Evolutionary conservation across 768 basidiomycete genomes (phyloP), one percentile per base, ranked within the genome.

Genomic region (Tephrocybe rancida): DNA sequence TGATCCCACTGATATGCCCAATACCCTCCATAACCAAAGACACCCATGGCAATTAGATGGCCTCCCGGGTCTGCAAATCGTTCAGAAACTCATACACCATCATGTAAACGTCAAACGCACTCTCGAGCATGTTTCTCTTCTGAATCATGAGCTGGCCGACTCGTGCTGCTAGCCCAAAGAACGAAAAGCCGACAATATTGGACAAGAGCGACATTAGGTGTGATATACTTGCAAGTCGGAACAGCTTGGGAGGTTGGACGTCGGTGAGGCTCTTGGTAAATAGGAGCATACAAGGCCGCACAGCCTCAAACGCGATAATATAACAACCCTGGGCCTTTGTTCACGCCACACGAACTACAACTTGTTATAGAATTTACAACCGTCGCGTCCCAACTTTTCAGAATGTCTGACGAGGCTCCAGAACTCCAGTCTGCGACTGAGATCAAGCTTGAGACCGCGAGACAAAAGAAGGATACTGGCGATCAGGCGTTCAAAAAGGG

Each of bases 61-160:
- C 84, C 90, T 19, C 78, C 79, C 3, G 85, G 81, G 76, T 93
- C 92, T 94, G 48, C 19, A 32, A 21, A 35, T 8, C 9, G 11
- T 48, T 47, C 19, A 30, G 41, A 35, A 48, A 5, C n/a, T 26
- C 50, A 22, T 37, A 30, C 14, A 42, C 43, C 38, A 37, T 37
- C 14, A 13, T 30, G 48, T 39, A 51, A 24, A 45, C n/a, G 44
- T 14, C 24, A 44, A 25, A 82, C 92, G 68, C 66, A 95, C 94
- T 92, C 42, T 85, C 80, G 70, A 90, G 82, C 55, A 95, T 79
- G 65, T 86, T 85, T 63, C 88, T 79, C 66, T 80, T 86, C 70
- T 92, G 88, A 63, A 97, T 88, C 49, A 87, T 88, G 21, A 97
- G 84, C 72, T 95, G 93, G 62, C 90, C 92, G 55, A 93, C 77